Conservation (phyloP, 768 basidiomycete species). For the Naematelia aurantialba region DNA sequence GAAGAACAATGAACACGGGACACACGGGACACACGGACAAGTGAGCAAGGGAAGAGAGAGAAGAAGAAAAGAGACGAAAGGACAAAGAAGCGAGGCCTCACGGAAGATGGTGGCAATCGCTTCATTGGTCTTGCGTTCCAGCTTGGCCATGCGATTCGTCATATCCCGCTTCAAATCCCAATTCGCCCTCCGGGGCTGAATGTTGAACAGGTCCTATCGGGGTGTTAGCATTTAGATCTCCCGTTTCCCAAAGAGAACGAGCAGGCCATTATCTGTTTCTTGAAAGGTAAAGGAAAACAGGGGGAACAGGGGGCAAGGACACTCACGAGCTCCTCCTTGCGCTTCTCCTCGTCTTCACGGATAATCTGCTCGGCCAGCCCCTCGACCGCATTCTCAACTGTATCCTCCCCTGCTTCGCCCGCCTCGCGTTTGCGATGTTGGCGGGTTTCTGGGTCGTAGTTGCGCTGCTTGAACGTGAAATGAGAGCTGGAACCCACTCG, state of each 20-base stretch:
- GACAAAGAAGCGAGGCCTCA: constrained; percentile 53
- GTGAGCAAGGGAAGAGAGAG: too few species aligned
- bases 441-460: constrained; percentile 80
- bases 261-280: too few species aligned
- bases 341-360: constrained; percentile 74
- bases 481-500: constrained; percentile 25
- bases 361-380: constrained; percentile 82
- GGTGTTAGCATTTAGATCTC: not conserved
- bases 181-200: constrained; percentile 66
- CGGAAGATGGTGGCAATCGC: constrained; percentile 89
- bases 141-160: constrained; percentile 69
- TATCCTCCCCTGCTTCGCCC: constrained; percentile 66
- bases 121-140: constrained; percentile 89
- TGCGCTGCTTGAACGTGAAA: constrained; percentile 57
- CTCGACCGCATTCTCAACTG: constrained; percentile 78
- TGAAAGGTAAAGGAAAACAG: not conserved
- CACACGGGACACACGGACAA: not conserved
- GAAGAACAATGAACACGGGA: not conserved
- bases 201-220: constrained; percentile 55
- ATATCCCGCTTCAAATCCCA: constrained; percentile 79
- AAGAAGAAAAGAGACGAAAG: too few species aligned
- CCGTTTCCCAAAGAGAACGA: not conserved
- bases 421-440: constrained; percentile 31
- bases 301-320: not conserved
- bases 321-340: constrained; percentile 80